Evolutionary conservation across 192 early-diverging fungal genomes (phyloP).

Genomic region (Helicostylum pulchrum): DNA sequence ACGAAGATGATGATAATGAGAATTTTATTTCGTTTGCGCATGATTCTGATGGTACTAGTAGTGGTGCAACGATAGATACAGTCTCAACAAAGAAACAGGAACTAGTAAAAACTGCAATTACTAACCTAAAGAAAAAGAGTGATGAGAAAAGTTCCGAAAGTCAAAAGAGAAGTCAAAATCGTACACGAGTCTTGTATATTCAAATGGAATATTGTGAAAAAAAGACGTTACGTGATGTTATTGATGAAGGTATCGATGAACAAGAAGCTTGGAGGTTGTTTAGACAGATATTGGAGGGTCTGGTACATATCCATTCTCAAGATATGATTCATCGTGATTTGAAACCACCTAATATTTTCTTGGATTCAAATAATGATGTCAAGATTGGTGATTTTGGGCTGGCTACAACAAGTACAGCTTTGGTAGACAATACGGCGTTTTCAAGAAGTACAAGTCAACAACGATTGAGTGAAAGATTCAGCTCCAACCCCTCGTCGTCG

Average conservation of each 20-base stretch:
- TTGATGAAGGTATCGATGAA: constrained; percentile 73
- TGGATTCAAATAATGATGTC: constrained; percentile 60
- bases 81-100: not conserved
- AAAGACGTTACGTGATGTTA: constrained; percentile 81
- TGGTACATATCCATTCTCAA: constrained; percentile 85
- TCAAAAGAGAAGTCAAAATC: constrained; percentile 13
- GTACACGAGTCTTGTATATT: constrained; percentile 75
- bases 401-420: constrained; percentile 50
- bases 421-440: constrained; percentile 23
- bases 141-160: constrained; percentile 13
- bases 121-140: constrained; percentile 8
- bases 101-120: not conserved
- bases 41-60: constrained; percentile 8
- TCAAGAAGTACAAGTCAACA: constrained; percentile 1
- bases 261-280: constrained; percentile 82
- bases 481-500: not conserved
- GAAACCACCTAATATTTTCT: constrained; percentile 83
- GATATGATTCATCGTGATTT: constrained; percentile 89
- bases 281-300: constrained; percentile 85
- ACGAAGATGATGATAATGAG: constrained; percentile 21
- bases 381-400: constrained; percentile 78
- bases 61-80: constrained; percentile 12
- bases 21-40: constrained; percentile 25
- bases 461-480: not conserved
- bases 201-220: constrained; percentile 99